Evolutionary conservation across 2,329 filamentous ascomycete species (phyloP), one percentile per base, ranked within the genome.

Genomic region (Clarireedia hainanense): DNA sequence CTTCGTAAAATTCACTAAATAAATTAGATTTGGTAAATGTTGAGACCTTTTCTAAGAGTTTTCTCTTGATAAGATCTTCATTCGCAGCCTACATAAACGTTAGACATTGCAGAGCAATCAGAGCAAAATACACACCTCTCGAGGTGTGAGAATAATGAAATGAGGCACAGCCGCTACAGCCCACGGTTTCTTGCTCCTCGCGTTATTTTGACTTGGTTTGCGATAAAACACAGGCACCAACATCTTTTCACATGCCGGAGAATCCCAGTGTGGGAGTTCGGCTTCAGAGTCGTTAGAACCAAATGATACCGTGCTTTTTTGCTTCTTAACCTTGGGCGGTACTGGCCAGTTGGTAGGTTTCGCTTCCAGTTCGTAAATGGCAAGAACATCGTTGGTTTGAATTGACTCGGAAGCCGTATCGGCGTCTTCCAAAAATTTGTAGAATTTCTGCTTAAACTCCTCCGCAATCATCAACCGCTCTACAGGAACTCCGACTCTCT

Each of bases 371-470:
- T 99, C 92, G 65, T 87, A 86, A 27, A 90, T 80, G 10, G 81
- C 81, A 47, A 88, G 75, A 55, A 87, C 81, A 57, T 88, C 87
- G 23, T 73, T 75, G 0, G 67, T 60, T 24, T 75, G 71, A 53
- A 96, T 91, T 48, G 85, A 82, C 55, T 96, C 91, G 0, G 84
- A 83, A 9, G 91, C 83, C 6, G 76, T 74, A 30, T 78, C 77
- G 6, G 73, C 74, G 64, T 96, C 88, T 24, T 89, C 81, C 62
- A 94, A 91, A 50, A 89, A 79, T 67, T 91, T 92, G 76, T 91
- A 97, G 70, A 96, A 91, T 63, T 86, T 90, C 63, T 83, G 77
- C 63, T 83, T 87, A 69, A 89, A 95, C 50, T 95, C 83, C 66
- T 99, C 94, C 1, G 83, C 85, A 14, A 85, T 84, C 67, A 96